Evolutionary conservation across 352 stramenopile genomes (phyloP), one percentile per base, ranked within the genome.

Genomic region (Phytophthora foliorum): DNA sequence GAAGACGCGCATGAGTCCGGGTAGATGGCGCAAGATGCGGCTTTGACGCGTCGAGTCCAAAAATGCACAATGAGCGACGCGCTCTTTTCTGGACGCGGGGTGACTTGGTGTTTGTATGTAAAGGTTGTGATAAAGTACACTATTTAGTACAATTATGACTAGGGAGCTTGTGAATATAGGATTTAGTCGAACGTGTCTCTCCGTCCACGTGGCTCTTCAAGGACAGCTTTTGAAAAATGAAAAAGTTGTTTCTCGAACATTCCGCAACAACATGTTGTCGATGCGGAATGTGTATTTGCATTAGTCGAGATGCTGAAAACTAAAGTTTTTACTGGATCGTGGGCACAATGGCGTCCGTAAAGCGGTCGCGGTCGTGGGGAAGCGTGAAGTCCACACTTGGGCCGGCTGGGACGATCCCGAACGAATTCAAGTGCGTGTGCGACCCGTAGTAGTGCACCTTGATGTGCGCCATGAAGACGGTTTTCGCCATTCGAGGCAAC

Each of bases 401-500:
- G 9, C 78, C 78, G 0, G 56, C 45, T 0, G 75, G 68, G 25
- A 87, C 55, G 50, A 89, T 77, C 10, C 70, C 75, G 32, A 79
- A 81, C 38, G 75, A 24, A 53, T 89, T 85, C 56, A 85, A 52
- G 32, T 78, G 74, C 24, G 74, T 79, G 48, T 84, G 80, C 14
- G 78, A 86, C 41, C 60, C 72, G 32, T 86, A 89, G 67, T 87
- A 89, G 59, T 80, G 72, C 31, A 72, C 98, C n/a, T 75, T 78
- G 41, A 84, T 85, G 49, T 82, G 79, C 24, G 76, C 46, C 48
- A 89, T 82, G 36, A 78, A 62, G 1, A 84, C 75, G 10, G 70
- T 81, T 51, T 78, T 25, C 2, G 53, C 59, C 31, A 87, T 65
- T 45, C 34, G 34, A 41, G 72, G 70, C 17, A 86, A 48, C 64